Conservation (phyloP, 2,329 filamentous ascomycete genomes). For the Achaetomium macrosporum region DNA sequence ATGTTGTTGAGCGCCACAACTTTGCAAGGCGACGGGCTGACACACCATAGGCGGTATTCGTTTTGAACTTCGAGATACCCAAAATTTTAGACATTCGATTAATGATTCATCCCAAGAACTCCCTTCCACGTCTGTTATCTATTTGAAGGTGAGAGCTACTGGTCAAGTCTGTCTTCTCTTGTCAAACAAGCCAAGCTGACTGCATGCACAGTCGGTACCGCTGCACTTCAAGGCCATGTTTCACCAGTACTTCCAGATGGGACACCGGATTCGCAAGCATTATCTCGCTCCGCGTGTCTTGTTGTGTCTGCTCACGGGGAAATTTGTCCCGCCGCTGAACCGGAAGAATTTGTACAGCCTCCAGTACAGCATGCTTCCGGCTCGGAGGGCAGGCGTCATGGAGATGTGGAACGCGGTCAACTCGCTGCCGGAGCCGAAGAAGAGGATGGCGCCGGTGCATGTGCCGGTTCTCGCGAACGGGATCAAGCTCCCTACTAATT, state of each 20-base stretch:
- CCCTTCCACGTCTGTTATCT: slow-evolving; percentile 72
- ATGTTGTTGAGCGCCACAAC: slow-evolving; percentile 26
- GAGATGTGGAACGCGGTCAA: slow-evolving; percentile 80
- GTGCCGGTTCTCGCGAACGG: slow-evolving; percentile 32
- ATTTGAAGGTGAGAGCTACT: slow-evolving; percentile 60
- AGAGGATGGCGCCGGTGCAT: slow-evolving; percentile 33
- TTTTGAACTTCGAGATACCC: slow-evolving; percentile 80
- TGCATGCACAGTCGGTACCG: slow-evolving; percentile 64
- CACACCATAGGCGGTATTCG: slow-evolving; percentile 62
- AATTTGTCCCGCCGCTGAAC: slow-evolving; percentile 92
- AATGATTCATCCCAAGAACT: slow-evolving; percentile 38
- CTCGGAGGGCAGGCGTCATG: slow-evolving; percentile 67
- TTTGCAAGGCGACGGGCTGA: slow-evolving; percentile 6
- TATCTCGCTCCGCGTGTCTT: slow-evolving; percentile 87
- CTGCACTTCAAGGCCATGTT: slow-evolving; percentile 92
- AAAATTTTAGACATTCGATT: slow-evolving; percentile 41
- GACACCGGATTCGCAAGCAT: slow-evolving; percentile 85
- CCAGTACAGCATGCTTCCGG: slow-evolving; percentile 96
- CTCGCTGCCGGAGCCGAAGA: slow-evolving; percentile 40
- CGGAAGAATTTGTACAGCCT: slow-evolving; percentile 90
- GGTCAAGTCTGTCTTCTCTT: background rate
- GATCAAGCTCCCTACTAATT: slow-evolving; percentile 20
- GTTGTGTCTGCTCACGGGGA: slow-evolving; percentile 79
- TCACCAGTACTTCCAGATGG: slow-evolving; percentile 93
- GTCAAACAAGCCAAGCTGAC: slow-evolving; percentile 11